These are phyloP conservation scores for Neonectria ditissima DNA, from an alignment of 2,329 filamentous ascomycete species.

Conservation along the genomic window DNA sequence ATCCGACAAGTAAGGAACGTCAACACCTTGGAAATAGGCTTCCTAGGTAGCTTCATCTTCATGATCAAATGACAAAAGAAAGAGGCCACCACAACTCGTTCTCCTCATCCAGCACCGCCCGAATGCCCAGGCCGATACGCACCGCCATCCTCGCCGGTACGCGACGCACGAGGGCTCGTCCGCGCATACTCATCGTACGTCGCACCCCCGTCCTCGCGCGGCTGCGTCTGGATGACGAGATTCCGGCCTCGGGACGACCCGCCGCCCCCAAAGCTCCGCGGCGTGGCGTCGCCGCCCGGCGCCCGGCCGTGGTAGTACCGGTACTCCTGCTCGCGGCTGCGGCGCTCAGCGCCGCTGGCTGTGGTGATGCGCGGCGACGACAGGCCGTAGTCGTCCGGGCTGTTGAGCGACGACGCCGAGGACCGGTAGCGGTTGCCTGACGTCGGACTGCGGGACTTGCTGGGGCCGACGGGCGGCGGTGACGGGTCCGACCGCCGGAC, in stretches of 20 bases:
- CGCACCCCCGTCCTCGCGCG: constrained; percentile 26
- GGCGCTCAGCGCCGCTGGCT: constrained; percentile 23
- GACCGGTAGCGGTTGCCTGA: constrained; percentile 37
- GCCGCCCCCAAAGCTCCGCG: constrained; percentile 29
- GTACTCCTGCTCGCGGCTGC: constrained; percentile 45
- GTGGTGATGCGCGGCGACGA: constrained; percentile 24
- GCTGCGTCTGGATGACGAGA: constrained; percentile 30
- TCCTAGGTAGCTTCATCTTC: not conserved
- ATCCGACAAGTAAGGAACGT: not conserved
- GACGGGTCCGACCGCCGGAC: constrained; percentile 30
- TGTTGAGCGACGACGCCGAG: constrained; percentile 31
- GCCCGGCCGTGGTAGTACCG: constrained; percentile 44
- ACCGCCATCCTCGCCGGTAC: constrained; percentile 34
- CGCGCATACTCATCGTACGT: constrained; percentile 42
- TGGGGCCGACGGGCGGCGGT: constrained; percentile 23
- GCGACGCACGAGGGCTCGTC: constrained; percentile 32
- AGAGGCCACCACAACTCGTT: not conserved
- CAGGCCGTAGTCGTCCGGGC: constrained; percentile 31
- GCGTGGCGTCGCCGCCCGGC: constrained; percentile 27
- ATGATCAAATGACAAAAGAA: not conserved
- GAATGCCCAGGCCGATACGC: constrained; percentile 32
- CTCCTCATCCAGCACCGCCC: constrained; percentile 23
- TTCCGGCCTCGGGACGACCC: constrained; percentile 33
- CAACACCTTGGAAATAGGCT: not conserved
- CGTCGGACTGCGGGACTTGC: constrained; percentile 36